A percentile compares a stretch with the other conserved stretches of the same genome.
Conservation (phyloP, 106 monocot species). For the Phalaenopsis aphrodite region DNA sequence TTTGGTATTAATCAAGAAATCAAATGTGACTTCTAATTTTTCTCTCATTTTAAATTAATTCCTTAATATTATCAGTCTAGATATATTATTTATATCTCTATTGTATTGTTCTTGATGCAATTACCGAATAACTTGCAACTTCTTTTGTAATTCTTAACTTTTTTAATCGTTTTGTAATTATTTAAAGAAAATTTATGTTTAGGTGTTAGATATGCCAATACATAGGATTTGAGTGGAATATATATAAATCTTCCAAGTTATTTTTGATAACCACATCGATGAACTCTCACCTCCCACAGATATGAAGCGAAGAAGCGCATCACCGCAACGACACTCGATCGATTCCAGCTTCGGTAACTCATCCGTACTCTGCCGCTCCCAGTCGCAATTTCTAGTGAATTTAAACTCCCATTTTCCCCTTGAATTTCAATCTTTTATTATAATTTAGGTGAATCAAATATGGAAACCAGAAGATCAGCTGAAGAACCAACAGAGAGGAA, state of each 20-base stretch:
- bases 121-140: too few relatives aligned
- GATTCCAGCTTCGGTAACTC: constrained; percentile 14
- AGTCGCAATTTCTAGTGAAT: not conserved
- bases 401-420: not conserved
- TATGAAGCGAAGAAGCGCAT: constrained; percentile 14
- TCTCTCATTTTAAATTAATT: too few relatives aligned
- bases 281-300: constrained; percentile 1
- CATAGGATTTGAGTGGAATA: too few relatives aligned
- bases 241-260: not conserved
- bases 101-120: too few relatives aligned
- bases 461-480: constrained; percentile 9
- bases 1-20: too few relatives aligned
- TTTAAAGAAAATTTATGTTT: too few relatives aligned
- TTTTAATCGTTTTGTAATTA: too few relatives aligned
- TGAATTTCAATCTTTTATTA: not conserved
- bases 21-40: too few relatives aligned
- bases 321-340: constrained; percentile 13
- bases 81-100: too few relatives aligned
- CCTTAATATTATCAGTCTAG: too few relatives aligned
- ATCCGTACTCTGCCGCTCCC: not conserved
- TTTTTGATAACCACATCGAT: not conserved
- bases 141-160: too few relatives aligned
- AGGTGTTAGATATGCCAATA: too few relatives aligned
- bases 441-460: constrained; percentile 8
- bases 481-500: constrained; percentile 10